Base-by-base conservation (phyloP, 2,329 filamentous ascomycete genomes). In the Tolypocladium pustulatum region DNA sequence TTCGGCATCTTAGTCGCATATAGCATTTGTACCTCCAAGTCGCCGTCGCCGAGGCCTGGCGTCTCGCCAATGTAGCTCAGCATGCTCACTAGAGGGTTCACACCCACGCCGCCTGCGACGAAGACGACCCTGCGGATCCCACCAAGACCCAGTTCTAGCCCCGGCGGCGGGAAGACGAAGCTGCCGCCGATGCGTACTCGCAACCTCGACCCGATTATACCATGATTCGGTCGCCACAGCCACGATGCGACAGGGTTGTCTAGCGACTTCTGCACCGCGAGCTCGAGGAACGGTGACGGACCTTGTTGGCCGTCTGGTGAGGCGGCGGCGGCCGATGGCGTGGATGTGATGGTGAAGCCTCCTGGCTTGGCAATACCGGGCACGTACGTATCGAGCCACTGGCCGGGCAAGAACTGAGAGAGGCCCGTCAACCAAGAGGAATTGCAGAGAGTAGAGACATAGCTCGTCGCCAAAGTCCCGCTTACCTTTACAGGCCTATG, bases 341-440 rank as follows among this genome's bases (percentile, higher is more conserved):
- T 76, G 1, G 89, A 94, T 8, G 90, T 93, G 63, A 96, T 88
- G 49, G 91, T 96, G 76, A 96, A 96, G 59, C 91, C 91, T 38
- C 91, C 91, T 4, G 90, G 86, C 69, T 87, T 85, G 51, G 80
- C 66, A 52, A 90, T 74, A 41, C 76, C 77, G 1, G 91, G 90
- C 57, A 91, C 81, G 69, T 88, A 87, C 8, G 91, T 86, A 70
- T 96, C 91, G 58, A 96, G 80, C 90, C 91, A 96, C 77, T 96
- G 91, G 57, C 91, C 91, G 6, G 91, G 84, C 7, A 85, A 78
- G 73, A 94, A 95, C 55, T 58, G 59, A 34, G 49, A 22, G 2
- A 10, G 9, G 4, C 1, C 30, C 2, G 49, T 52, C 30, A 52
- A 30, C 10, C 41, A 15, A 34, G 8, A 34, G 12, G 27, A 46